Conservation (phyloP, 108 stramenopile species). For the Skeletonema grethae region DNA sequence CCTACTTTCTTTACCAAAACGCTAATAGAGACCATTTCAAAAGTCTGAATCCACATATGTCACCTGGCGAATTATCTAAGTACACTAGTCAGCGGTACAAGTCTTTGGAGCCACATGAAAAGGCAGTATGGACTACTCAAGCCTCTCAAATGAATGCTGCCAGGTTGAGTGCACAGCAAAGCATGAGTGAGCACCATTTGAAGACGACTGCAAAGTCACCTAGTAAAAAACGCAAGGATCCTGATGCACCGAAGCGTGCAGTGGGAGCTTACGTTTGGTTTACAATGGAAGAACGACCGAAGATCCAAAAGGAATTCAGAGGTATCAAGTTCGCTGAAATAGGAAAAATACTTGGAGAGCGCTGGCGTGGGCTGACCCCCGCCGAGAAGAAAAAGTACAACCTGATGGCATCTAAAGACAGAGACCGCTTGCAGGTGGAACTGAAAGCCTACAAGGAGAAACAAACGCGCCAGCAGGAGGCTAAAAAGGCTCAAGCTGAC, state of each 20-base stretch:
- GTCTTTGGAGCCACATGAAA: slow-evolving; percentile 67
- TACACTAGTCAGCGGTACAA: slow-evolving; percentile 85
- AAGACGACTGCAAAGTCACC: slow-evolving; percentile 51
- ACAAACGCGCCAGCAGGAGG: not conserved
- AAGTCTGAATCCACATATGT: slow-evolving; percentile 59
- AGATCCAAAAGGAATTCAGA: slow-evolving; percentile 70
- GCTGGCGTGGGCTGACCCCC: slow-evolving; percentile 77
- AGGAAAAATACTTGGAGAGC: slow-evolving; percentile 79
- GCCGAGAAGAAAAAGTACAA: slow-evolving; percentile 79
- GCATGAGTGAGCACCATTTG: slow-evolving; percentile 49
- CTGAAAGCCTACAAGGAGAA: slow-evolving; percentile 61
- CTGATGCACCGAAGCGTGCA: slow-evolving; percentile 65
- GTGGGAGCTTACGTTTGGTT: slow-evolving; percentile 73
- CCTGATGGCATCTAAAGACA: slow-evolving; percentile 76
- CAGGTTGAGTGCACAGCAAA: not conserved
- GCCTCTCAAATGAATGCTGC: slow-evolving; percentile 59
- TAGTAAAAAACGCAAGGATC: slow-evolving; percentile 63
- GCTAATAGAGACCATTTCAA: slow-evolving; percentile 74
- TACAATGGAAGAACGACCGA: slow-evolving; percentile 69
- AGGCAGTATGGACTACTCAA: slow-evolving; percentile 63
- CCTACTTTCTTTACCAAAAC: slow-evolving; percentile 72
- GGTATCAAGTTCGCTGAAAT: slow-evolving; percentile 87
- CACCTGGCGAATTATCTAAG: slow-evolving; percentile 74
- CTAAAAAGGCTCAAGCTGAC: not conserved
- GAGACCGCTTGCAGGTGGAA: slow-evolving; percentile 72